Evolutionary conservation across 441 rosid genomes (phyloP).

Genomic region (Bocquillonia castaneifolia): DNA sequence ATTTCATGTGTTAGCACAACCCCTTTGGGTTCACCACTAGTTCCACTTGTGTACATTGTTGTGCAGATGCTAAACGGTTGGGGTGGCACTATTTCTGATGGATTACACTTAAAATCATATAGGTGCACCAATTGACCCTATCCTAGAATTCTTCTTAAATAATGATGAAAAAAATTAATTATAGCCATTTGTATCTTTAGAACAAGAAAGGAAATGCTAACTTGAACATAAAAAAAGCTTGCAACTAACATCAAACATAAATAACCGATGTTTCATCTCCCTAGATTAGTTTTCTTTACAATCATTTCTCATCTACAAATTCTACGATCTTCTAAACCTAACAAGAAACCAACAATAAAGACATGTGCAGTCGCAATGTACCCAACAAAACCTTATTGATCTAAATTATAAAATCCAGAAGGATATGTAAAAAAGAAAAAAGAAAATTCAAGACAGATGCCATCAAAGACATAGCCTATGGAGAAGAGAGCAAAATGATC

Average conservation of each 20-base stretch:
- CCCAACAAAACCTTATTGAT: neutral
- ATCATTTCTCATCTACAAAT: neutral
- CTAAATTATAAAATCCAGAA: neutral
- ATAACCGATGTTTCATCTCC: neutral
- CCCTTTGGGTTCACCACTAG: conserved; percentile 95
- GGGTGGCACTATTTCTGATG: conserved; percentile 50
- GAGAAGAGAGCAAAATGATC: no score
- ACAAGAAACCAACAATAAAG: neutral
- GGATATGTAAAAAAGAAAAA: neutral
- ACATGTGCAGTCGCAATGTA: neutral
- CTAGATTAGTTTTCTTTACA: no score
- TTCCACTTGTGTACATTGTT: conserved; percentile 94
- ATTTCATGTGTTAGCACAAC: conserved; percentile 84
- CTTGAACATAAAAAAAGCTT: neutral
- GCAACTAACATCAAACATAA: neutral
- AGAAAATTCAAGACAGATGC: neutral
- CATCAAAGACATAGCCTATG: no score
- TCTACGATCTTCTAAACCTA: neutral
- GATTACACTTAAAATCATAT: no score
- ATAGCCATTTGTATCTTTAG: no score
- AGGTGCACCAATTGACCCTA: no score
- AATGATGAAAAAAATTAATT: no score
- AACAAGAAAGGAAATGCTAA: no score
- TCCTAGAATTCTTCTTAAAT: no score
- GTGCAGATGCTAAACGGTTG: conserved; percentile 67